phyloP scores from a whole-genome alignment of 352 stramenopile genomes.

The Pythium periplocum region DNA sequence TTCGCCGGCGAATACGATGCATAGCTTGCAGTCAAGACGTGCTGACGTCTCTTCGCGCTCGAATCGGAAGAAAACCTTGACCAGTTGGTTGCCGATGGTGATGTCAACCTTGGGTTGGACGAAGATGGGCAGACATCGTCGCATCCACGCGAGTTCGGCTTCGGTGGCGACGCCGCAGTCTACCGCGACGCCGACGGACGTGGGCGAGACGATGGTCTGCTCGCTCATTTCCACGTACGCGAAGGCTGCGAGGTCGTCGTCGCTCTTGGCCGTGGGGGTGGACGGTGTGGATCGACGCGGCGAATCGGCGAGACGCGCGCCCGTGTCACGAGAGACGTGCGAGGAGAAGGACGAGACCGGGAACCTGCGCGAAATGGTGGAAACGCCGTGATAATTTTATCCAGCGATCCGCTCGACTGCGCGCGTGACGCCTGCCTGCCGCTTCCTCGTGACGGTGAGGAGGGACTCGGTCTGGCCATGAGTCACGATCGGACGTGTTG shows the following conservation, averaged over 20 bases:
- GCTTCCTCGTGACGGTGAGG: too few species aligned
- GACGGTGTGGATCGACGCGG: background rate
- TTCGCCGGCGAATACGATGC: constrained; percentile 76
- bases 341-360: constrained; percentile 18
- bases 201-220: constrained; percentile 16
- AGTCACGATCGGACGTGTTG: too few species aligned
- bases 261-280: constrained; percentile 5
- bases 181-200: background rate
- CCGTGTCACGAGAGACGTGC: constrained; percentile 10
- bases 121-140: constrained; percentile 76
- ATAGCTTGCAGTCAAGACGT: constrained; percentile 69
- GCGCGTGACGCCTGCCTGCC: too few species aligned
- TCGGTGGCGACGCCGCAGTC: constrained; percentile 7
- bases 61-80: constrained; percentile 83
- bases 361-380: too few species aligned
- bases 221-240: constrained; percentile 48
- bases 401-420: too few species aligned
- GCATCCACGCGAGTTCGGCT: constrained; percentile 67
- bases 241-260: constrained; percentile 20
- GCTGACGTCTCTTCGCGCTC: constrained; percentile 48
- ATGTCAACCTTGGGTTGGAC: constrained; percentile 82
- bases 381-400: too few species aligned
- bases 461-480: too few species aligned
- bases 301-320: background rate
- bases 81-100: constrained; percentile 70